Base-by-base conservation (phyloP, 208 protist genomes). In the Angomonas ambiguus region DNA sequence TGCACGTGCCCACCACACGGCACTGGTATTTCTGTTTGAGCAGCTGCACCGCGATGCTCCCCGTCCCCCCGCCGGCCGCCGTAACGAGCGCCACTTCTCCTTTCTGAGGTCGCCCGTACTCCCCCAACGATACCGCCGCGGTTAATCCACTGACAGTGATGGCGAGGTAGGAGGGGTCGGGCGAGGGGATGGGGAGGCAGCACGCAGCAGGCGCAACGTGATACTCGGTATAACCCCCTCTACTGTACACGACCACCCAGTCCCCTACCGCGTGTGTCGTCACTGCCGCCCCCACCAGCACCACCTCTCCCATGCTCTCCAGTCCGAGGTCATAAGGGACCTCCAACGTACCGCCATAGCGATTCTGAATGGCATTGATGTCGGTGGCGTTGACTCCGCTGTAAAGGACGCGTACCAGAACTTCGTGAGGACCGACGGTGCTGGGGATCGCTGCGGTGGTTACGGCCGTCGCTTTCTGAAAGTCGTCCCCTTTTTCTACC, bases 1-100 rank as follows among this genome's bases (percentile, higher is more conserved):
- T 62, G 80, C 82, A 90, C 31, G 81, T 93, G 5, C 87, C 81
- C 33, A 84, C 74, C 33, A 93, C 82, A 25, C 74, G 67, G 62
- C 69, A 80, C 16, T 69, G 64, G 60, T 79, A 77, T 48, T 82
- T 51, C 51, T 75, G 58, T 63, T 87, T 83, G n/a, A 83, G 73
- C 2, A 89, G 67, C 66, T 93, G 83, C 48, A 88, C 81, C 5
- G 79, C 77, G 30, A 85, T 77, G 24, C 49, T 67, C 24, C 84
- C 80, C 2, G 80, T 88, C 58, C 80, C 82, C 32, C 82, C 87
- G 22, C 79, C 82, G 2, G 82, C 87, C 11, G 82, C 85, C 0
- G 75, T 82, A 42, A 85, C 78, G 13, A 88, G 71, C 16, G 76
- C 77, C n/a, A 61, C 55, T 32, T 88, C 76, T 55, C 70, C 73